Conservation (phyloP, 2,329 filamentous ascomycete genomes). For the Aspergillus puulaauensis region DNA sequence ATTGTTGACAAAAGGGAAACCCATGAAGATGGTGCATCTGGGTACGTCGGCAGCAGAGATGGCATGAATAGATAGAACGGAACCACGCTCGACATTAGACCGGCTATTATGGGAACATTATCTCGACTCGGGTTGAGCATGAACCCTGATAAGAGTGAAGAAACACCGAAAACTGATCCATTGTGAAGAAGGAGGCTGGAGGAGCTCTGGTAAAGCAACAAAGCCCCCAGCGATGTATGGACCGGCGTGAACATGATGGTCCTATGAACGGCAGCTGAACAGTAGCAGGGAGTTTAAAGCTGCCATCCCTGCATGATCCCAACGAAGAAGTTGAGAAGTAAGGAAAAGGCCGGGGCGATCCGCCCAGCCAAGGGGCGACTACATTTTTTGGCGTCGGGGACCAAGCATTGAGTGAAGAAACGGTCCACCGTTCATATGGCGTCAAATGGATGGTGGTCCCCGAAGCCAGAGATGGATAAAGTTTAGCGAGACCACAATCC, state of each 20-base stretch:
- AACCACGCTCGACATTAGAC: conserved; percentile 46
- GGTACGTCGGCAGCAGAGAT: conserved; percentile 46
- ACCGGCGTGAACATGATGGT: conserved; percentile 53
- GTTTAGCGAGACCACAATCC: background rate
- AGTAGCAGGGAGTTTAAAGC: background rate
- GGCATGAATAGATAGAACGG: conserved; percentile 45
- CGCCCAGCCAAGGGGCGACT: background rate
- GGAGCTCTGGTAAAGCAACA: conserved; percentile 52
- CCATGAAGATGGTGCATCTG: conserved; percentile 34
- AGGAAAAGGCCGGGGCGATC: background rate
- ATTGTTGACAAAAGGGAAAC: conserved; percentile 39
- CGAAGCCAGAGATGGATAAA: background rate
- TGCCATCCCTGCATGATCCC: background rate
- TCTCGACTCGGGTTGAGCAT: conserved; percentile 42
- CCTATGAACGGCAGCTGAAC: background rate
- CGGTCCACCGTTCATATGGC: conserved; percentile 1
- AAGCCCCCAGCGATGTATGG: conserved; percentile 51
- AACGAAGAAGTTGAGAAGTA: background rate
- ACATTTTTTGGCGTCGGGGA: conserved; percentile 8
- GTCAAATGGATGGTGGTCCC: conserved; percentile 8
- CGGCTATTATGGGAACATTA: conserved; percentile 47
- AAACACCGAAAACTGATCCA: conserved; percentile 52
- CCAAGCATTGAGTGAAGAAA: background rate
- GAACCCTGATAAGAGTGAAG: conserved; percentile 46
- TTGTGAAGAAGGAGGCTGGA: conserved; percentile 52